Conservation (phyloP, 164 flowering plant species). For the Tetracentron sinense region DNA sequence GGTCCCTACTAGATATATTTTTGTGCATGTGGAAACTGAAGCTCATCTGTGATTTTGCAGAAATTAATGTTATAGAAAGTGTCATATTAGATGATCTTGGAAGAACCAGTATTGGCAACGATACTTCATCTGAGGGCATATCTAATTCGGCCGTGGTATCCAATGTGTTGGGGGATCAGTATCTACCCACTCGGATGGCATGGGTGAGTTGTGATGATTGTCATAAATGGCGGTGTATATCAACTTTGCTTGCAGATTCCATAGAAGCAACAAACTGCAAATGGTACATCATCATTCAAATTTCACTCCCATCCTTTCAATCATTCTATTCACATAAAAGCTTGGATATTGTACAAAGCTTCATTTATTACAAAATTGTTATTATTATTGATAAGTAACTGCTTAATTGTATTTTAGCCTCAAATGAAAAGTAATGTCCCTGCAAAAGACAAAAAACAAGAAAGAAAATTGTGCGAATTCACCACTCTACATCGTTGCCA, state of each 20-base stretch:
- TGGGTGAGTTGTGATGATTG: slow-evolving; percentile 98
- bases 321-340: neutral
- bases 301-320: neutral
- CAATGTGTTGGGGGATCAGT: slow-evolving; percentile 23
- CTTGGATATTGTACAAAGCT: neutral
- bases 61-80: slow-evolving; percentile 20
- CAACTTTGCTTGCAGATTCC: slow-evolving; percentile 65
- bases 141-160: slow-evolving; percentile 20
- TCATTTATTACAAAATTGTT: neutral
- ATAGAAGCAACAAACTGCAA: slow-evolving; percentile 65
- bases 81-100: slow-evolving; percentile 20
- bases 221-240: slow-evolving; percentile 86
- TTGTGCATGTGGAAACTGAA: neutral
- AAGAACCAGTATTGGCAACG: slow-evolving; percentile 12
- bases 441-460: too few species aligned
- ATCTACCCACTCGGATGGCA: slow-evolving; percentile 43
- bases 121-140: slow-evolving; percentile 17
- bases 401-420: too few species aligned
- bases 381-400: too few species aligned
- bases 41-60: slow-evolving; percentile 17
- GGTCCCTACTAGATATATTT: neutral
- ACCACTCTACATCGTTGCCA: too few species aligned
- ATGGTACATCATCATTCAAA: slow-evolving; percentile 49
- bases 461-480: too few species aligned
- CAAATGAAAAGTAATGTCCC: too few species aligned